phyloP scores from a whole-genome alignment of 768 basidiomycete genomes.

The Amanita molliuscula region DNA sequence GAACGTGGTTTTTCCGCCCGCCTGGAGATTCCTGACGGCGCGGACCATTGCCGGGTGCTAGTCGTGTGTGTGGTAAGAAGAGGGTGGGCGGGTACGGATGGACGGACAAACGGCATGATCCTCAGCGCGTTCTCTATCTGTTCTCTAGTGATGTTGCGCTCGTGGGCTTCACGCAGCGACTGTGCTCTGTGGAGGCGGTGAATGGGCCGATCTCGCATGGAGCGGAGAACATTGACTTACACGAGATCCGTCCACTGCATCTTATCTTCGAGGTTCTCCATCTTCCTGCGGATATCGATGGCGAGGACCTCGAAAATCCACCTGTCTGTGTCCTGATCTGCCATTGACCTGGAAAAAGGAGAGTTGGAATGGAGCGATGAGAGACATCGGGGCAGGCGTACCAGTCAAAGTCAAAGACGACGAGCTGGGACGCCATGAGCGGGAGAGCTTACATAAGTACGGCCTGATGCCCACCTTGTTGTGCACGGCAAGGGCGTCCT shows the following conservation, averaged over 20 bases:
- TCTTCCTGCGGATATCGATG: constrained; percentile 72
- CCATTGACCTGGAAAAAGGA: constrained; percentile 54
- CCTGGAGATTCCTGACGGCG: constrained; percentile 71
- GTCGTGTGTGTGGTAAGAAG: background rate
- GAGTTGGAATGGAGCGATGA: background rate
- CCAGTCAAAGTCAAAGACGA: constrained; percentile 99
- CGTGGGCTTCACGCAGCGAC: constrained; percentile 61
- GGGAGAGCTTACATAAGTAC: constrained; percentile 17
- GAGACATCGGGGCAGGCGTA: constrained; percentile 15
- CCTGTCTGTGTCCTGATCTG: constrained; percentile 94
- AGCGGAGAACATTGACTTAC: constrained; percentile 36
- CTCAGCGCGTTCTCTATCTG: constrained; percentile 73
- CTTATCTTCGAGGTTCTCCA: constrained; percentile 53
- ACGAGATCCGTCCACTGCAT: constrained; percentile 93
- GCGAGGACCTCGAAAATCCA: constrained; percentile 87
- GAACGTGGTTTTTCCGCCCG: constrained; percentile 58
- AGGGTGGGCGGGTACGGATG: background rate
- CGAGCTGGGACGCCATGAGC: constrained; percentile 47
- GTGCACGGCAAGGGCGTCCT: constrained; percentile 69
- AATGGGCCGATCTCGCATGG: constrained; percentile 3
- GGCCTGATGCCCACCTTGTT: constrained; percentile 51
- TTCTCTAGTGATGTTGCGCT: constrained; percentile 53
- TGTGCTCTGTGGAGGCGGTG: constrained; percentile 36
- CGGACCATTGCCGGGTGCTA: constrained; percentile 97
- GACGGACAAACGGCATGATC: constrained; percentile 77